Evolutionary conservation across 345 rosid species (phyloP), one percentile per base, ranked within the genome.

Genomic region (Euclidium syriacum): DNA sequence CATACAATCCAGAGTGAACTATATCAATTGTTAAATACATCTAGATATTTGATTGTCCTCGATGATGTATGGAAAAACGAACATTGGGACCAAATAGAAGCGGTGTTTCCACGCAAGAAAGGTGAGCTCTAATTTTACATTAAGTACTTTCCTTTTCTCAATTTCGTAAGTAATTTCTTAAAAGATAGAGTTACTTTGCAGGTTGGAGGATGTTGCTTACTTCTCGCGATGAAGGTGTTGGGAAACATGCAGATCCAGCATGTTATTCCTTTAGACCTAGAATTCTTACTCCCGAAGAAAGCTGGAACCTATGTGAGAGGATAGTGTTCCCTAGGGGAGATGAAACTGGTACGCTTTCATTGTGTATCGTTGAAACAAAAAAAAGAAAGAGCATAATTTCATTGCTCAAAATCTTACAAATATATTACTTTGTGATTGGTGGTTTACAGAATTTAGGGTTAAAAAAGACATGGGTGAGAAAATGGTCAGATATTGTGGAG

Each of bases 151-250:
- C n/a, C n/a, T n/a, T n/a, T n/a, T n/a, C n/a, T n/a, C n/a, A n/a
- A n/a, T n/a, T n/a, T n/a, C n/a, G n/a, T n/a, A n/a, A n/a, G n/a
- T 44, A 4, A 15, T n/a, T n/a, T 18, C 3, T n/a, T 3, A 44
- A 44, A n/a, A n/a, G n/a, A n/a, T n/a, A n/a, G n/a, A n/a, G 23
- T n/a, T 14, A 38, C 30, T 27, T 27, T 27, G 32, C 38, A 0
- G 25, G 59, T 3, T 73, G 79, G 62, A 80, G 71, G 55, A 56
- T 80, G 43, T 30, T 80, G 65, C 42, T 74, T 22, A 80, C 84
- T 0, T 67, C 84, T 29, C 73, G 77, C 9, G 51, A 74, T 7
- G 62, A 1, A 24, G 66, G 65, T 6, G 39, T 79, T 12, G 79
- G 65, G 1, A 14, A 55, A 6, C 6, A 48, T 33, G 61, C 67